Evolutionary conservation across 345 rosid genomes (phyloP).

Genomic region (Salix suchowensis): DNA sequence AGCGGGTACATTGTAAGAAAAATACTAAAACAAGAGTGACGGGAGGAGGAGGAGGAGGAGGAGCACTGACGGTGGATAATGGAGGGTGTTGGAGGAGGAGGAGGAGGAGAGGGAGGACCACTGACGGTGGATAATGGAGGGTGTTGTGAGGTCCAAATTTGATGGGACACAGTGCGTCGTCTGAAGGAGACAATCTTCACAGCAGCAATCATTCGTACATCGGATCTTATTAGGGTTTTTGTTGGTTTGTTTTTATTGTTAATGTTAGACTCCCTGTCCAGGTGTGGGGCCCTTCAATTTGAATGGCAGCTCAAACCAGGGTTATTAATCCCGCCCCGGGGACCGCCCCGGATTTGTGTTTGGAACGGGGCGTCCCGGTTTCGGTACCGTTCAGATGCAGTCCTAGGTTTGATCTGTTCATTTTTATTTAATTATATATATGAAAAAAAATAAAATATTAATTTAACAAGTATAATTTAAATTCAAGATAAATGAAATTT

Average conservation of each 20-base stretch:
- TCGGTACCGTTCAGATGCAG: too few relatives aligned
- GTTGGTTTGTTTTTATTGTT: not conserved
- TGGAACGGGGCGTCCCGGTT: too few relatives aligned
- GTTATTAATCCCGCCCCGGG: too few relatives aligned
- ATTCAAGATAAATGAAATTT: too few relatives aligned
- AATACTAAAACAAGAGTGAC: not conserved
- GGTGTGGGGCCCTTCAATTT: conserved; percentile 6
- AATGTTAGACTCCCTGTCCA: not conserved
- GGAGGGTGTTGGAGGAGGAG: not conserved
- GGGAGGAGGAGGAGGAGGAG: not conserved
- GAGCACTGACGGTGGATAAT: not conserved
- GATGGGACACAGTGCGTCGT: conserved; percentile 30
- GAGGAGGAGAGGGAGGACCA: not conserved
- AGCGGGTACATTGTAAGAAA: not conserved
- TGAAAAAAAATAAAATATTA: too few relatives aligned
- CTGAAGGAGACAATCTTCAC: conserved; percentile 34
- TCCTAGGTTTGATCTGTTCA: too few relatives aligned
- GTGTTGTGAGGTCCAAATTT: not conserved
- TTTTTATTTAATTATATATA: too few relatives aligned
- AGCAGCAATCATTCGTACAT: conserved; percentile 50
- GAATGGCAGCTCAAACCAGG: not conserved
- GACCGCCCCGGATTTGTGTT: too few relatives aligned
- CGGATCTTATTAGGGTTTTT: conserved; percentile 17
- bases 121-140: not conserved
- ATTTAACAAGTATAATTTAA: too few relatives aligned